A percentile compares a stretch with the other conserved stretches of the same genome.
Evolutionary conservation across 2,329 filamentous ascomycete species (phyloP).

Genomic region (Diplodia corticola): DNA sequence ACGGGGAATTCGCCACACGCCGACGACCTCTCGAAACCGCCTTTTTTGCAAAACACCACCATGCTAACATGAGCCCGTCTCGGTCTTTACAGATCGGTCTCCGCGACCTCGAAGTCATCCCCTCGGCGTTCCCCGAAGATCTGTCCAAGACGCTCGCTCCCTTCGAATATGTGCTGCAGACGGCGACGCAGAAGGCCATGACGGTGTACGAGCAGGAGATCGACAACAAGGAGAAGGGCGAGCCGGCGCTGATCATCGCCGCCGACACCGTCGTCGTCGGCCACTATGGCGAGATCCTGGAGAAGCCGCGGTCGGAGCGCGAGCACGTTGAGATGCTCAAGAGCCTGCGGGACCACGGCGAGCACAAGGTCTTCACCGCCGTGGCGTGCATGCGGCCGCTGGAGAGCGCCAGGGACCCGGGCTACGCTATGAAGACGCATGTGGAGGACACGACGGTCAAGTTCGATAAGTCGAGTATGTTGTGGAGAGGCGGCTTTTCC

Average conservation of each 20-base stretch:
- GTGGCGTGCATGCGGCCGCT: slow-evolving; percentile 82
- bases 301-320: slow-evolving; percentile 82
- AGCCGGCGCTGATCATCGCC: slow-evolving; percentile 82
- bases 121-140: slow-evolving; percentile 82
- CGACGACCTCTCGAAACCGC: not conserved
- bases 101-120: slow-evolving; percentile 76
- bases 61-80: not conserved
- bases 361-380: slow-evolving; percentile 83
- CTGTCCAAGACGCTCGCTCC: slow-evolving; percentile 77
- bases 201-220: slow-evolving; percentile 67
- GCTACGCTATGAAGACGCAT: slow-evolving; percentile 77
- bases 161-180: slow-evolving; percentile 87
- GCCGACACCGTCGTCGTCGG: slow-evolving; percentile 90
- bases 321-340: slow-evolving; percentile 85
- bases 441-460: slow-evolving; percentile 91
- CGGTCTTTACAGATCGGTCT: slow-evolving; percentile 67
- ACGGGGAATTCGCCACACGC: not conserved
- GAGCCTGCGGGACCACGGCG: slow-evolving; percentile 71
- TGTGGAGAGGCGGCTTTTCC: too few relatives aligned
- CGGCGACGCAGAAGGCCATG: slow-evolving; percentile 79
- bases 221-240: slow-evolving; percentile 57
- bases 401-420: slow-evolving; percentile 76
- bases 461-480: slow-evolving; percentile 65
- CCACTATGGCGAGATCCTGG: slow-evolving; percentile 72
- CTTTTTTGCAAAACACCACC: not conserved